A percentile compares a stretch with the other conserved stretches of the same genome.
Evolutionary conservation across 768 basidiomycete genomes (phyloP).

Genomic region (Rhodosporidiobolus sp.): DNA sequence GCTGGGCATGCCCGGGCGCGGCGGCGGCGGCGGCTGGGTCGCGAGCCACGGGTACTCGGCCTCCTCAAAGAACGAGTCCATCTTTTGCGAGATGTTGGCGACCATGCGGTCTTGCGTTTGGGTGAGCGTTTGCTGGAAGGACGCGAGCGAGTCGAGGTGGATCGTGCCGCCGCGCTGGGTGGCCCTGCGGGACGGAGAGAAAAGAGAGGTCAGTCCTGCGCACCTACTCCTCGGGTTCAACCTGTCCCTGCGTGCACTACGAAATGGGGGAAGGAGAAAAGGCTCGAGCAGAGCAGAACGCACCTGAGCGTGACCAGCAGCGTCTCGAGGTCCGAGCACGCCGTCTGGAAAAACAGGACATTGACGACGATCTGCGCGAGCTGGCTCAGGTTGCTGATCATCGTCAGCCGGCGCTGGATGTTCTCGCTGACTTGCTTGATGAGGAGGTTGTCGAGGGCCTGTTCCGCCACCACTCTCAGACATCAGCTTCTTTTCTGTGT

Average conservation of each 20-base stretch:
- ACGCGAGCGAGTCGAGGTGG: constrained; percentile 46
- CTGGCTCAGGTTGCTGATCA: constrained; percentile 77
- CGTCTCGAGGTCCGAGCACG: constrained; percentile 77
- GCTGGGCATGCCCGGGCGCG: neutral
- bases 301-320: constrained; percentile 74
- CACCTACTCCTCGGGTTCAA: too few species aligned
- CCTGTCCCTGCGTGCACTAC: neutral
- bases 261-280: neutral
- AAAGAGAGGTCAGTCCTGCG: too few species aligned
- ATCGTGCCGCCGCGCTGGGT: constrained; percentile 75
- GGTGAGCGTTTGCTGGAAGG: constrained; percentile 68
- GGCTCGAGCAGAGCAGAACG: neutral
- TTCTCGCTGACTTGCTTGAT: constrained; percentile 69
- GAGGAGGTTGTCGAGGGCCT: constrained; percentile 85
- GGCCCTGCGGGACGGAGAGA: constrained; percentile 55
- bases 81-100: constrained; percentile 78
- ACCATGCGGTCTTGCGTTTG: constrained; percentile 73
- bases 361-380: constrained; percentile 91
- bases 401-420: constrained; percentile 68
- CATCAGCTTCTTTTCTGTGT: neutral
- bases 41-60: constrained; percentile 93
- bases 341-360: constrained; percentile 82
- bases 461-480: neutral
- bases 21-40: constrained; percentile 51
- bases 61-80: constrained; percentile 91